Evolutionary conservation across 2,329 filamentous ascomycete species (phyloP).

Genomic region (Talaromyces amestolkiae): DNA sequence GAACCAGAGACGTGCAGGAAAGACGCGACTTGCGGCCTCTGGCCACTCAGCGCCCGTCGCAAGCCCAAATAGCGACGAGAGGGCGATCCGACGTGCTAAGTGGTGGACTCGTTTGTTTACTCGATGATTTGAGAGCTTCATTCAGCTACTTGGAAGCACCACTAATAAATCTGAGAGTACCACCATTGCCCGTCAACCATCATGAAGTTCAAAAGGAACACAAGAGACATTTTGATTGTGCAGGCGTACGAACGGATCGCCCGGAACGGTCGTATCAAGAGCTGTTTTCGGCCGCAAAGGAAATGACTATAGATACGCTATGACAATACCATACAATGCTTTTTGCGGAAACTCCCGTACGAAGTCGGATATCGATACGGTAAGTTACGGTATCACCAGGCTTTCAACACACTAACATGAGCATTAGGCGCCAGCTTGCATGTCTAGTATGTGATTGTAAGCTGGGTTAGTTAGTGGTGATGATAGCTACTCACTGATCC

Average conservation of each 20-base stretch:
- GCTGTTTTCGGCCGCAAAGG: slow-evolving; percentile 5
- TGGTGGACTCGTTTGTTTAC: slow-evolving; percentile 9
- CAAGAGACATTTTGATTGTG: neutral
- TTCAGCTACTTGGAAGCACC: neutral
- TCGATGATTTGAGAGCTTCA: neutral
- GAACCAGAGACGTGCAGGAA: slow-evolving; percentile 32
- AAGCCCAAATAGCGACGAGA: neutral
- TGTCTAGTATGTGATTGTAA: neutral
- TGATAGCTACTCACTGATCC: neutral
- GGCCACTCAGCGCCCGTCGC: slow-evolving; percentile 4
- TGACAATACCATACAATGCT: slow-evolving; percentile 1
- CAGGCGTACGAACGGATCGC: slow-evolving; percentile 6
- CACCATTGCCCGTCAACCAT: neutral
- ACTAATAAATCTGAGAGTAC: neutral
- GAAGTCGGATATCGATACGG: slow-evolving; percentile 5
- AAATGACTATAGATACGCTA: neutral
- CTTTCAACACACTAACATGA: neutral
- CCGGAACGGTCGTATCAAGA: slow-evolving; percentile 4
- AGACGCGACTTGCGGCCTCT: slow-evolving; percentile 5
- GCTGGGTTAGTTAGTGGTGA: neutral
- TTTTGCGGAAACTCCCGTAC: neutral
- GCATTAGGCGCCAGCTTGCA: neutral
- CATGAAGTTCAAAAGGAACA: neutral
- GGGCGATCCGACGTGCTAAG: neutral
- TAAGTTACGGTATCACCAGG: neutral